These are phyloP conservation scores for Hordeum vulgare DNA, from an alignment of 176 grass and related monocot species.

Conservation along the genomic window MorexV3_pseudomolecules_assembly NC_058521.1:64549116-64549615, in stretches of 20 bases:
- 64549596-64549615: not conserved
- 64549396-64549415: not conserved
- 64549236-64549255: constrained; percentile 54
- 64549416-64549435: not conserved
- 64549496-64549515: not conserved
- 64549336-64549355: not conserved
- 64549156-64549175: constrained; percentile 41
- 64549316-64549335: not conserved
- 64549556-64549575: not conserved
- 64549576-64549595: not conserved
- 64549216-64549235: constrained; percentile 15
- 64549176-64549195: constrained; percentile 61
- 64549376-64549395: not conserved
- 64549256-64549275: constrained; percentile 63
- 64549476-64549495: not conserved
- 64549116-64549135: constrained; percentile 2
- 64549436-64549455: not conserved
- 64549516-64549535: too few relatives aligned
- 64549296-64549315: not conserved
- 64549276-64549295: not conserved
- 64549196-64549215: not conserved
- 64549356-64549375: too few relatives aligned
- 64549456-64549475: not conserved
- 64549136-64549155: not conserved
- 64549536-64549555: not conserved